Evolutionary conservation across 805 yeast species (phyloP).

Genomic region (Hanseniaspora meyeri): DNA sequence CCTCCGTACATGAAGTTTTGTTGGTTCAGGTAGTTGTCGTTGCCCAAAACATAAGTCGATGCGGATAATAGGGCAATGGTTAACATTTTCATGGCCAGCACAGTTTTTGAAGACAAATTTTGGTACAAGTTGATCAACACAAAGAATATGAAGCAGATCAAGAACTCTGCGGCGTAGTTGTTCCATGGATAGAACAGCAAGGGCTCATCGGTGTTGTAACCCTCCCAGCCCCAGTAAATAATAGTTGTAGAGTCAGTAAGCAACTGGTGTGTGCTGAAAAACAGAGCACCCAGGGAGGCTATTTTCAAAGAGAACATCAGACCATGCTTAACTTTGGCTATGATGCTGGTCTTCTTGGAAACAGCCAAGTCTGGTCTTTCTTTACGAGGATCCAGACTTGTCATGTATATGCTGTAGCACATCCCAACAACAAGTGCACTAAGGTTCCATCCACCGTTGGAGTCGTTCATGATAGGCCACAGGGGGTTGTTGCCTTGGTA

Average conservation of each 20-base stretch:
- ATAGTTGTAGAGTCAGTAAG: conserved; percentile 75
- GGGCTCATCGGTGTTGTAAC: conserved; percentile 83
- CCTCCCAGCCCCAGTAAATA: conserved; percentile 94
- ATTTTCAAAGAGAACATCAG: conserved; percentile 26
- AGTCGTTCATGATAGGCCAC: conserved; percentile 86
- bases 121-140: conserved; percentile 38
- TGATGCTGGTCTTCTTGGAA: not conserved
- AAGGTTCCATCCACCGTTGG: conserved; percentile 76
- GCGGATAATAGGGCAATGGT: conserved; percentile 22
- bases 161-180: conserved; percentile 40
- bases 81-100: conserved; percentile 14
- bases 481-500: conserved; percentile 81
- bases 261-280: conserved; percentile 62
- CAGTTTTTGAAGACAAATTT: conserved; percentile 10
- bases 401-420: conserved; percentile 49
- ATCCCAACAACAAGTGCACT: conserved; percentile 53
- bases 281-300: conserved; percentile 61
- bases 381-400: conserved; percentile 27
- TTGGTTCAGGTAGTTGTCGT: conserved; percentile 21
- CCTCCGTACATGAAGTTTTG: conserved; percentile 47
- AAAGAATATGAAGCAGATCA: conserved; percentile 32
- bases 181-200: conserved; percentile 61
- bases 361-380: not conserved
- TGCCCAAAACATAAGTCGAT: conserved; percentile 23
- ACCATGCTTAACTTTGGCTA: not conserved